Evolutionary conservation across 177 flowering plant genomes (phyloP).

Genomic region (Telopea speciosissima): DNA sequence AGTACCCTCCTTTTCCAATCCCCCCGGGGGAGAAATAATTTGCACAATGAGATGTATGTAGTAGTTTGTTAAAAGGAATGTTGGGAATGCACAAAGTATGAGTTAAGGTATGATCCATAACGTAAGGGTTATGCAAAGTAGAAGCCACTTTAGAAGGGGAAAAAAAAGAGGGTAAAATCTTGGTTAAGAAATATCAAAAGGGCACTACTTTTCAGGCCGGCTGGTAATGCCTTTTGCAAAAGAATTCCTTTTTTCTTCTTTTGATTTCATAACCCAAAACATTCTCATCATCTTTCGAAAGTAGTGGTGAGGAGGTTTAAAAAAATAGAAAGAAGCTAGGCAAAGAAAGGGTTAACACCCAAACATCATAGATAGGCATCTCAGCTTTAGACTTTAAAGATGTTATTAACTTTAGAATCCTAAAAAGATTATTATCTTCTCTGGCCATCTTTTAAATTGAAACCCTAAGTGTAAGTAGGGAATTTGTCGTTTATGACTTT

Average conservation of each 20-base stretch:
- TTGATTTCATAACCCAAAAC: constrained; percentile 52
- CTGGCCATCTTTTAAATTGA: constrained; percentile 30
- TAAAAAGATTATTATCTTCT: constrained; percentile 30
- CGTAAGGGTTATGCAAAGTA: constrained; percentile 68
- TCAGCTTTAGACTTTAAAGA: constrained; percentile 47
- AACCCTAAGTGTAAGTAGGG: constrained; percentile 46
- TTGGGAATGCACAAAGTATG: constrained; percentile 27
- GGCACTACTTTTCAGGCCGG: constrained; percentile 64
- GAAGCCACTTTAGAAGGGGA: constrained; percentile 52
- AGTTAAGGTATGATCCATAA: constrained; percentile 52
- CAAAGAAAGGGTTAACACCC: neutral
- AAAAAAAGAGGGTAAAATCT: constrained; percentile 49
- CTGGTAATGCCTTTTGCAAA: constrained; percentile 32
- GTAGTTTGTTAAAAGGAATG: constrained; percentile 17
- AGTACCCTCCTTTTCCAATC: too few relatives aligned
- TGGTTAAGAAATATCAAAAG: constrained; percentile 47
- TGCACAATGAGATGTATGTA: too few relatives aligned
- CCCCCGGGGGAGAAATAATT: neutral
- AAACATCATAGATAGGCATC: constrained; percentile 34
- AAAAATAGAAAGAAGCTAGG: constrained; percentile 12
- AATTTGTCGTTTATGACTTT: constrained; percentile 48
- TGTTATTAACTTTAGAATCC: constrained; percentile 47
- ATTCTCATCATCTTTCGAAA: constrained; percentile 59
- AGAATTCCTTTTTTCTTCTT: constrained; percentile 48
- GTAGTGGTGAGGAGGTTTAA: constrained; percentile 28